Base-by-base conservation (phyloP, 2,329 filamentous ascomycete species). In the Pyrenophora teres region DNA sequence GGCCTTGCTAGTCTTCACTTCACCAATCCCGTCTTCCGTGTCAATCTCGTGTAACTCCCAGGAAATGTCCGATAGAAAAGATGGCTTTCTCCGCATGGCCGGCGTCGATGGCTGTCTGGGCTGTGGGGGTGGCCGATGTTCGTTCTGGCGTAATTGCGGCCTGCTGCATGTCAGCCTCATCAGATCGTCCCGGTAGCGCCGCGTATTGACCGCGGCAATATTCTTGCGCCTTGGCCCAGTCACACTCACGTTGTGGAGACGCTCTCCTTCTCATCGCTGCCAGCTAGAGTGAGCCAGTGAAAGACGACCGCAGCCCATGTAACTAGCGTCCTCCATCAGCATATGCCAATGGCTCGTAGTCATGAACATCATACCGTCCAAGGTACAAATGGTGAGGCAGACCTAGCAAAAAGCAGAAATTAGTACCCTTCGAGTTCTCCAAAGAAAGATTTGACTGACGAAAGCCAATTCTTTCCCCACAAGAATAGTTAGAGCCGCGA, bases 371-470 rank as follows among this genome's bases (percentile, higher is more conserved):
- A 33, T 61, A 77, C 76, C 67, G 50, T 78, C 76, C 9, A 74
- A 54, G 2, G 67, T 73, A 58, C 76, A 78, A 2, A 74, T 58
- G 0, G 65, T 70, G 43, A 76, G 67, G 50, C 76, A 78, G 4
- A 77, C 15, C 52, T 54, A 32, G 6, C n/a, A 16, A 37, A 16
- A 7, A 33, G 4, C 21, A 21, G 2, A 16, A 3, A 30, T 52
- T 15, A 52, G 50, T 16, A 13, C 10, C 6, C 6, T 19, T 18
- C 27, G 13, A 13, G 9, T 43, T 15, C 3, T 2, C 19, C 3
- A n/a, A 13, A 9, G 7, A n/a, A 10, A 23, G 19, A 25, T 12
- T 39, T n/a, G 9, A 48, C 52, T 44, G 3, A 58, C 51, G 74
- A 75, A 78, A 0, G 69, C 73, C 15, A 71, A 58, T 50, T 78